Evolutionary conservation across 1,284 basidiomycete species (phyloP).

Genomic region (Ustilago tritici): DNA sequence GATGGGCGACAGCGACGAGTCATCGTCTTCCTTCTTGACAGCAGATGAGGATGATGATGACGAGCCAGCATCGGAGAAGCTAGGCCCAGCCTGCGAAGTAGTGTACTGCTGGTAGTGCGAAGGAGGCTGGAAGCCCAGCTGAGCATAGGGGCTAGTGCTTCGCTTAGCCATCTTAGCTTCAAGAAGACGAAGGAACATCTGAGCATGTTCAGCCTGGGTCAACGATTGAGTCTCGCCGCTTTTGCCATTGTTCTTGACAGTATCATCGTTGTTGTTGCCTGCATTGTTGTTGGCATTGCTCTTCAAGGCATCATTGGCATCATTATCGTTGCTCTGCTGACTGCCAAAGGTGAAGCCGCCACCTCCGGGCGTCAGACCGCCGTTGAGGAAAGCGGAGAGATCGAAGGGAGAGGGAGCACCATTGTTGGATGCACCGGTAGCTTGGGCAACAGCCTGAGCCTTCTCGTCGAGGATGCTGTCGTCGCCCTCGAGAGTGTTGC

Average conservation of each 20-base stretch:
- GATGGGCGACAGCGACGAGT: conserved; percentile 54
- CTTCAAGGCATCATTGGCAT: conserved; percentile 20
- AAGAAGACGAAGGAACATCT: conserved; percentile 55
- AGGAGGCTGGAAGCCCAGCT: conserved; percentile 60
- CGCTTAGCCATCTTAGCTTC: conserved; percentile 56
- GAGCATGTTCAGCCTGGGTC: conserved; percentile 52
- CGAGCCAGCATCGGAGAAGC: conserved; percentile 32
- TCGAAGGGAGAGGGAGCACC: conserved; percentile 58
- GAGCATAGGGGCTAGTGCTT: conserved; percentile 47
- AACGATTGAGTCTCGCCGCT: conserved; percentile 22
- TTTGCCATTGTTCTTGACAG: conserved; percentile 29
- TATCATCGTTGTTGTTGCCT: conserved; percentile 6
- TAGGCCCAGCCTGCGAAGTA: conserved; percentile 26
- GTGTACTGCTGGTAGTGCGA: conserved; percentile 38
- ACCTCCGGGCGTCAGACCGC: conserved; percentile 57
- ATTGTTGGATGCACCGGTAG: conserved; percentile 33
- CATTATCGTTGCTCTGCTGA: conserved; percentile 25
- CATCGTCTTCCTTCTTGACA: conserved; percentile 24
- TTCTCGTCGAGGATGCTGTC: conserved; percentile 61
- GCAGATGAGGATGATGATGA: conserved; percentile 27
- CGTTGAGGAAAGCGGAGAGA: conserved; percentile 60
- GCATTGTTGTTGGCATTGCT: conserved; percentile 5
- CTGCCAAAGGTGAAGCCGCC: conserved; percentile 44
- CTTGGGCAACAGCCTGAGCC: conserved; percentile 59
- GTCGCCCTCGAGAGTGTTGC: conserved; percentile 51